Evolutionary conservation across 768 basidiomycete species (phyloP).

Genomic region (Rhodosporidiobolus odoratus): DNA sequence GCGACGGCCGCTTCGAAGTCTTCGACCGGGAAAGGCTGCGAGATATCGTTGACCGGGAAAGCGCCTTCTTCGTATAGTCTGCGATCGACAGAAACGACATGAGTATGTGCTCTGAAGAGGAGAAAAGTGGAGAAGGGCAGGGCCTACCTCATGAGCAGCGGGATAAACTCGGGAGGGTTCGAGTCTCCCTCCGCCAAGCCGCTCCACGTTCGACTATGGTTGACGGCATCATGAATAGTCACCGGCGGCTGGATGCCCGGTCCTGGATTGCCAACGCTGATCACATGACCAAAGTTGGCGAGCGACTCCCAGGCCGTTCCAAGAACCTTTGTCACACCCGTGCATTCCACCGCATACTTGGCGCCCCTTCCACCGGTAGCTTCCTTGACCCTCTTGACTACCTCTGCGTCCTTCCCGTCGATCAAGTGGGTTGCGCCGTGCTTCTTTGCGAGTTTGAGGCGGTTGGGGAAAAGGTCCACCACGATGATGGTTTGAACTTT

Average conservation of each 20-base stretch:
- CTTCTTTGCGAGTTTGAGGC: slow-evolving; percentile 28
- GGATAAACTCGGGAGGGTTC: slow-evolving; percentile 38
- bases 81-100: not conserved
- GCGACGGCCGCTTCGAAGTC: slow-evolving; percentile 39
- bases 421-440: slow-evolving; percentile 38
- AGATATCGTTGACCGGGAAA: slow-evolving; percentile 43
- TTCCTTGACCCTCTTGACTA: slow-evolving; percentile 21
- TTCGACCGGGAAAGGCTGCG: slow-evolving; percentile 39
- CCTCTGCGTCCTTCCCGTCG: slow-evolving; percentile 20
- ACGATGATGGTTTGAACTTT: slow-evolving; percentile 36
- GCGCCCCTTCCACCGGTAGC: slow-evolving; percentile 33
- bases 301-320: slow-evolving; percentile 28
- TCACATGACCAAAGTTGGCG: slow-evolving; percentile 2
- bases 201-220: slow-evolving; percentile 11
- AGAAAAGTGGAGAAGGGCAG: not conserved
- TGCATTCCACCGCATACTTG: slow-evolving; percentile 36
- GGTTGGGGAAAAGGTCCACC: slow-evolving; percentile 36
- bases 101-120: not conserved
- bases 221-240: slow-evolving; percentile 29
- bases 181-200: slow-evolving; percentile 36
- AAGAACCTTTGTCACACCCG: slow-evolving; percentile 33
- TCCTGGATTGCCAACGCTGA: slow-evolving; percentile 22
- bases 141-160: too few relatives aligned
- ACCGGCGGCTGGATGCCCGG: slow-evolving; percentile 7
- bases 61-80: slow-evolving; percentile 39